Evolutionary conservation across 768 basidiomycete species (phyloP).

Genomic region (Clitopilus passeckerianus): DNA sequence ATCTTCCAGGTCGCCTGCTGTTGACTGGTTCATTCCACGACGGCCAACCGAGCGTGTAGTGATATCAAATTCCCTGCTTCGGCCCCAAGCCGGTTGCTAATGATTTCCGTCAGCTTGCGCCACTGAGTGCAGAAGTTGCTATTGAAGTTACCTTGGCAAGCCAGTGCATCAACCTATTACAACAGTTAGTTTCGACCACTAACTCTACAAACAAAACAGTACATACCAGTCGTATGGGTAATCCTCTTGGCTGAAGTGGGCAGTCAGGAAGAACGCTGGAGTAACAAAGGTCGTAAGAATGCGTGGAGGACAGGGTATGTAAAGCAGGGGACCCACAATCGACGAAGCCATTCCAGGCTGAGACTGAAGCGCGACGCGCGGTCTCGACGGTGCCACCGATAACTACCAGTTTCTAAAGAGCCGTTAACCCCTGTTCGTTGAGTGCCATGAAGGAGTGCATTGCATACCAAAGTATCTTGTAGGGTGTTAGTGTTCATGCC

Average conservation of each 20-base stretch:
- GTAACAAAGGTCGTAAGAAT: constrained; percentile 1
- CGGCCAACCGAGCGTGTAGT: constrained; percentile 72
- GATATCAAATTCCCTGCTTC: constrained; percentile 86
- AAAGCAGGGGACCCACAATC: constrained; percentile 50
- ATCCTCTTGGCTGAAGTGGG: constrained; percentile 85
- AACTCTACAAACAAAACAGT: constrained; percentile 2
- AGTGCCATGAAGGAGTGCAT: no score
- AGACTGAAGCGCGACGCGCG: constrained; percentile 72
- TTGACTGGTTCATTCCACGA: constrained; percentile 58
- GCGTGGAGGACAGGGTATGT: neutral
- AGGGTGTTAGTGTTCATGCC: constrained; percentile 64
- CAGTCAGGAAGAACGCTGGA: constrained; percentile 82
- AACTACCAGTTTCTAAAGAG: constrained; percentile 75
- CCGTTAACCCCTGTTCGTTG: constrained; percentile 8
- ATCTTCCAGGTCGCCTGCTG: constrained; percentile 73
- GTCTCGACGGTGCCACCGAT: constrained; percentile 89
- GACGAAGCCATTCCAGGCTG: constrained; percentile 87
- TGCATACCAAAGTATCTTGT: constrained; percentile 76
- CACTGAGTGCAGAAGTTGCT: neutral
- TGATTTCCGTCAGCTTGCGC: constrained; percentile 1
- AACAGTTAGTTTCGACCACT: constrained; percentile 54
- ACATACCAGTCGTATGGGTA: constrained; percentile 81
- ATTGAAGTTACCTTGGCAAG: neutral
- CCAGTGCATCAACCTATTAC: constrained; percentile 48
- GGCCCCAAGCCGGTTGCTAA: constrained; percentile 89